Evolutionary conservation across 2,329 filamentous ascomycete genomes (phyloP).

Genomic region (Talaromyces islandicus): DNA sequence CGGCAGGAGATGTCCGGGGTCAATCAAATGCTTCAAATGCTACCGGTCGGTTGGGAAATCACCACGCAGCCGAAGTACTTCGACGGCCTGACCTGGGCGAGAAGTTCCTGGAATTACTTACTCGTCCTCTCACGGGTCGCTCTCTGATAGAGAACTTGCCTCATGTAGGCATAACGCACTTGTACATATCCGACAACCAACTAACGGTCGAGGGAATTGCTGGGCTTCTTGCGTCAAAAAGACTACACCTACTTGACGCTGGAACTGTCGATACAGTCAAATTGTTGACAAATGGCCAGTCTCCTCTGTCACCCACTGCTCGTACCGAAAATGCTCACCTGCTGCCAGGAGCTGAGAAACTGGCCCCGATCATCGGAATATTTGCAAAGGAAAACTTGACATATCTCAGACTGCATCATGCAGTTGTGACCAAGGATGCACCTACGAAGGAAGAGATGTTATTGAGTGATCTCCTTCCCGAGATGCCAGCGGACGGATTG

Average conservation of each 20-base stretch:
- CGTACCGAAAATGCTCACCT: conserved; percentile 11
- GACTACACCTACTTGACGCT: conserved; percentile 51
- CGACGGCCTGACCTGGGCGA: conserved; percentile 35
- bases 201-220: conserved; percentile 53
- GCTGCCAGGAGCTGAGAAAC: conserved; percentile 47
- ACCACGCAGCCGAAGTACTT: conserved; percentile 10
- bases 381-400: conserved; percentile 44
- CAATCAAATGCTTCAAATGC: conserved; percentile 2
- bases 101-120: conserved; percentile 45
- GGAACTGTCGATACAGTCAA: conserved; percentile 41
- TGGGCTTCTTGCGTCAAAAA: conserved; percentile 45
- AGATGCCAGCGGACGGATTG: conserved; percentile 26
- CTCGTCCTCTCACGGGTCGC: conserved; percentile 45
- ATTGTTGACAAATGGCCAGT: conserved; percentile 17
- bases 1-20: conserved; percentile 10
- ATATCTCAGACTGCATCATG: conserved; percentile 52
- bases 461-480: conserved; percentile 22
- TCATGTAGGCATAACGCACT: conserved; percentile 52
- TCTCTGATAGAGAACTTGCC: conserved; percentile 52
- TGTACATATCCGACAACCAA: conserved; percentile 52
- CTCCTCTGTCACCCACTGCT: conserved; percentile 6
- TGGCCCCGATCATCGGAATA: conserved; percentile 46
- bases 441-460: conserved; percentile 25
- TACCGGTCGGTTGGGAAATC: conserved; percentile 3
- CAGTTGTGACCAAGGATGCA: conserved; percentile 45